Base-by-base conservation (phyloP, 23 red algal genomes). In the Chondrus crispus region DNA sequence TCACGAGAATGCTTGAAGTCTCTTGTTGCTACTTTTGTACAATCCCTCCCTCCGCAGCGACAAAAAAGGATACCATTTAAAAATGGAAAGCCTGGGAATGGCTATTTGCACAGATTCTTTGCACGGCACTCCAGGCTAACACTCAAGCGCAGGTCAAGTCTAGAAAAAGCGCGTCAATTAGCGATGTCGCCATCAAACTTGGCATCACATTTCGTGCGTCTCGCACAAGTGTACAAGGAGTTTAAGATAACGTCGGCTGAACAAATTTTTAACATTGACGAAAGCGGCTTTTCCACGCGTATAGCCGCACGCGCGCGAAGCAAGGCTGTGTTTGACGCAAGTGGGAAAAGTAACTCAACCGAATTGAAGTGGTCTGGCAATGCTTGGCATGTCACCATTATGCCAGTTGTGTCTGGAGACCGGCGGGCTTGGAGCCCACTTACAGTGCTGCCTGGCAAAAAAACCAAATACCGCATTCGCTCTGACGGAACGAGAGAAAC, bases 251-350 rank as follows among this genome's bases (percentile, higher is more conserved):
- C 14, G 16, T 18, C 14, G 12, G 32, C 12, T 13, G n/a, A n/a
- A n/a, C 66, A 36, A 29, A 30, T 83, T 9, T 50, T 83, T 48
- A 8, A 58, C 51, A 5, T 83, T 45, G 79, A 83, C 22, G 30
- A 83, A 83, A 62, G 30, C 51, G 79, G 55, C 28, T 83, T 83
- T 50, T 62, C 51, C 6, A 48, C 63, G 2, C 79, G 51, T 32
- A 64, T 40, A 9, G 32, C 52, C 3, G n/a, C 79, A 40, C 3
- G 13, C 18, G 79, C 55, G 3, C 12, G 79, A 8, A 62, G 26
- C 3, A 83, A 83, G 50, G 50, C 52, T 8, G 8, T 83, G 3
- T 60, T 83, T 4, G 16, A 62, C 24, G 19, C 14, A 2, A 3
- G 52, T 4, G 37, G 52, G 3, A 12, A 54, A 4, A 64, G 55